phyloP scores from a whole-genome alignment of 495 filamentous ascomycete genomes.

The Entonaema liquescens region DNA sequence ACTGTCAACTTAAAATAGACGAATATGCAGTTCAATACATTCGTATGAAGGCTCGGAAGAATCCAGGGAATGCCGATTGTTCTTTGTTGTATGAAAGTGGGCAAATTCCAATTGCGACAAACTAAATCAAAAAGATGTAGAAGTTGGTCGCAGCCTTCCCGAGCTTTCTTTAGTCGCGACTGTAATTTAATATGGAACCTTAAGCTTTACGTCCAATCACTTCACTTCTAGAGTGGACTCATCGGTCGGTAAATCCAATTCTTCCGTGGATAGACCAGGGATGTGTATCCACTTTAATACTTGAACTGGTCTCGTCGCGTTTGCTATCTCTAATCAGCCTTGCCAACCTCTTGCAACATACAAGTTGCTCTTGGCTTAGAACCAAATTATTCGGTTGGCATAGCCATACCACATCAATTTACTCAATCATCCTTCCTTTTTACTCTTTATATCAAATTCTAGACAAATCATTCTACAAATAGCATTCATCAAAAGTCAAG shows the following conservation, averaged over 20 bases:
- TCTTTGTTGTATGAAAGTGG: slow-evolving; percentile 24
- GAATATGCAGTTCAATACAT: background rate
- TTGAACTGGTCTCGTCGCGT: slow-evolving; percentile 4
- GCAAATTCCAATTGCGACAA: slow-evolving; percentile 25
- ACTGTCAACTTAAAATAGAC: background rate
- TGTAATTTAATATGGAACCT: slow-evolving; percentile 29
- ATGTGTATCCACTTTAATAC: background rate
- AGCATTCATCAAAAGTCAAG: slow-evolving; percentile 33
- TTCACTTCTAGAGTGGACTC: background rate
- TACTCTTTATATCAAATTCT: background rate
- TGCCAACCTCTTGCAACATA: slow-evolving; percentile 11
- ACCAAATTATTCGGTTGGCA: slow-evolving; percentile 15
- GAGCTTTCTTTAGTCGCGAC: slow-evolving; percentile 13
- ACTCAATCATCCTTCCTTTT: slow-evolving; percentile 1
- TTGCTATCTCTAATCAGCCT: slow-evolving; percentile 28
- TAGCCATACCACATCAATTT: background rate
- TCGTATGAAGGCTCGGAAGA: background rate
- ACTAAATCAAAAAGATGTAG: slow-evolving; percentile 8
- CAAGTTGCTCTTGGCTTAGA: background rate
- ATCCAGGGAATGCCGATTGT: background rate
- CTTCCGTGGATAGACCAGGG: slow-evolving; percentile 10
- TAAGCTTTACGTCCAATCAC: slow-evolving; percentile 13
- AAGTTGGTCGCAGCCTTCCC: slow-evolving; percentile 21
- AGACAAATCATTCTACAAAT: background rate
- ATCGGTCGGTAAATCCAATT: slow-evolving; percentile 13